Evolutionary conservation across 2,329 filamentous ascomycete genomes (phyloP).

Genomic region (Fusarium sp.): DNA sequence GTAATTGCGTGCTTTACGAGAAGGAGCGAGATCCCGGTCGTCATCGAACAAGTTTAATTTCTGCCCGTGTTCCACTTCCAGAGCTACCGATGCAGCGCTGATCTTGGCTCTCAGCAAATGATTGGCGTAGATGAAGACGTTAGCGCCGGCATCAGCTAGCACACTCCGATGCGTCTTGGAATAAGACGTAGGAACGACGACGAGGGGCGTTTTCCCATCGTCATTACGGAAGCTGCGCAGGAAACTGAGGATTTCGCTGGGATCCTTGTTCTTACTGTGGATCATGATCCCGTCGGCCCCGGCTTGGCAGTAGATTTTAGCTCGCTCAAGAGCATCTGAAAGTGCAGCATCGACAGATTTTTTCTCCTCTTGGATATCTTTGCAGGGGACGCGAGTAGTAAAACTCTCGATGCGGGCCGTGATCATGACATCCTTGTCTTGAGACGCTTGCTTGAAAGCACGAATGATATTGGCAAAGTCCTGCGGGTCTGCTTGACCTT

Average conservation of each 20-base stretch:
- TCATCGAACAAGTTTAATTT: slow-evolving; percentile 7
- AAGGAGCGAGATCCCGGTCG: neutral
- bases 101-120: slow-evolving; percentile 22
- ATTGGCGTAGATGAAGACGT: slow-evolving; percentile 22
- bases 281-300: slow-evolving; percentile 26
- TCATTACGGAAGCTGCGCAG: slow-evolving; percentile 13
- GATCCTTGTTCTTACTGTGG: slow-evolving; percentile 21
- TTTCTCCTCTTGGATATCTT: neutral
- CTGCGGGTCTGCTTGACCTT: slow-evolving; percentile 8
- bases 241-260: slow-evolving; percentile 9
- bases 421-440: slow-evolving; percentile 2
- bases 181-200: slow-evolving; percentile 9
- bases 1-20: slow-evolving; percentile 9
- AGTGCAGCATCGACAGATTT: neutral
- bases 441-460: neutral
- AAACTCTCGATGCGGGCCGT: slow-evolving; percentile 8
- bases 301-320: slow-evolving; percentile 14
- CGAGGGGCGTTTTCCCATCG: neutral
- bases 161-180: slow-evolving; percentile 4
- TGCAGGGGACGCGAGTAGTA: neutral
- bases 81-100: slow-evolving; percentile 10
- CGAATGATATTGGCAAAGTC: slow-evolving; percentile 13
- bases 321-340: slow-evolving; percentile 10
- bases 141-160: slow-evolving; percentile 15
- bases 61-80: slow-evolving; percentile 9